Percentiles rank a stretch among this genome's conserved stretches.
Conservation (phyloP, 805 yeast genomes). For the Candida ulmi region DNA sequence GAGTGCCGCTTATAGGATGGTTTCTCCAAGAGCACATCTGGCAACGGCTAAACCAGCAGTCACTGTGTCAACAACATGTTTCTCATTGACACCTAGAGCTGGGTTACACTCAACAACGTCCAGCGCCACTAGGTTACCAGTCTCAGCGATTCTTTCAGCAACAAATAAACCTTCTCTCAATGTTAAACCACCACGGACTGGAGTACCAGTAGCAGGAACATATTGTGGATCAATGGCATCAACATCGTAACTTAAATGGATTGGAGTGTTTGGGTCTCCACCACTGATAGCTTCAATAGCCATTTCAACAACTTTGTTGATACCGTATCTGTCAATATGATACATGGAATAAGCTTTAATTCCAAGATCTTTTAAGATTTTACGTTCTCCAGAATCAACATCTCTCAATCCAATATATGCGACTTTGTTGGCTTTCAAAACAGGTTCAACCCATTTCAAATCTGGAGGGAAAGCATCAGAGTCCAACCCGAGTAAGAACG, state of each 20-base stretch:
- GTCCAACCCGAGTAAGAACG: conserved; percentile 83
- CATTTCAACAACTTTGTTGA: conserved; percentile 86
- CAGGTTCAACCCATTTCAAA: conserved; percentile 74
- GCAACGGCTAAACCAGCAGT: conserved; percentile 87
- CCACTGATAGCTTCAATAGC: conserved; percentile 80
- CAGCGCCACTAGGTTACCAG: conserved; percentile 82
- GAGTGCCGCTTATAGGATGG: conserved; percentile 51
- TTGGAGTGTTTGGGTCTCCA: conserved; percentile 52
- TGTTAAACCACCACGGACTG: conserved; percentile 92
- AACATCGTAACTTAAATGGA: conserved; percentile 90
- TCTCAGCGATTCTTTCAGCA: conserved; percentile 86
- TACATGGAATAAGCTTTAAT: conserved; percentile 92
- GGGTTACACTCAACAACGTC: conserved; percentile 96
- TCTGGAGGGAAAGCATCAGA: conserved; percentile 61
- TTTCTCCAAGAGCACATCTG: conserved; percentile 92
- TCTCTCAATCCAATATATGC: conserved; percentile 95
- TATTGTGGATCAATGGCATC: conserved; percentile 93
- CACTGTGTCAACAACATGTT: conserved; percentile 77
- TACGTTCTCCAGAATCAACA: conserved; percentile 82
- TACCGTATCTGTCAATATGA: conserved; percentile 91
- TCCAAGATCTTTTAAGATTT: conserved; percentile 59
- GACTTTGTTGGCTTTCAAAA: conserved; percentile 60
- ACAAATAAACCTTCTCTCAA: conserved; percentile 90
- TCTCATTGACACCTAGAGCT: conserved; percentile 68
- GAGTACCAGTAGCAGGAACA: conserved; percentile 97